Base-by-base conservation (phyloP, 257 asterid species). In the Lavandula angustifolia region DNA sequence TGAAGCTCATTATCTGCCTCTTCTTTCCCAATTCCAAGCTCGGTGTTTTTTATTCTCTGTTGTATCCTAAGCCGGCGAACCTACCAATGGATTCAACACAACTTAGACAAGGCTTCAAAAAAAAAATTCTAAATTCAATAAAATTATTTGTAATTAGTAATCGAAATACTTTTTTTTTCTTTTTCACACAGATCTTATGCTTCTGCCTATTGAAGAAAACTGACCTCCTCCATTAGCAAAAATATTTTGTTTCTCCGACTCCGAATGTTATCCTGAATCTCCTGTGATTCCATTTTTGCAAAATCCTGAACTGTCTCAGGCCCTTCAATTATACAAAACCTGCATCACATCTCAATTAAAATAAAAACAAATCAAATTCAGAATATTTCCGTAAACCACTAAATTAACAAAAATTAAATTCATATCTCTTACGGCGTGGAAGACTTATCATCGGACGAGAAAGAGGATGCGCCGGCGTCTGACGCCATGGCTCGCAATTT, bases 181-280 rank as follows among this genome's bases (percentile, higher is more conserved):
- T n/a, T 7, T 1, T 13, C 62, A 56, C 8, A 34, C 17, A 52
- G 13, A n/a, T 54, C 3, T 27, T 53, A 0, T 29, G 38, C 29
- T 58, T 58, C 35, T 9, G 64, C 32, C 13, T 9, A 38, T 10
- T 17, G 31, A 18, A 44, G 57, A 31, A 60, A 4, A 73, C 81
- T 58, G 14, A 89, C 99, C 96, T 92, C 99, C 76, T 92, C 99
- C 99, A 92, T 92, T 44, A 84, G 97, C 84, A 92, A 77, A 71
- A 92, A 92, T 11, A 92, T 92, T 79, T 92, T 92, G 69, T 85
- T 92, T 54, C 97, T 75, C 22, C 99, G 86, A 78, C 96, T 82
- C 56, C 90, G 84, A 58, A 92, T 89, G 69, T 82, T 92, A 41
- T 92, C 99, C 73, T 87, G 88, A 75, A 92, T 87, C 78, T 92